Conservation (phyloP, 2,329 filamentous ascomycete species). For the Chrysoporthe cubensis region DNA sequence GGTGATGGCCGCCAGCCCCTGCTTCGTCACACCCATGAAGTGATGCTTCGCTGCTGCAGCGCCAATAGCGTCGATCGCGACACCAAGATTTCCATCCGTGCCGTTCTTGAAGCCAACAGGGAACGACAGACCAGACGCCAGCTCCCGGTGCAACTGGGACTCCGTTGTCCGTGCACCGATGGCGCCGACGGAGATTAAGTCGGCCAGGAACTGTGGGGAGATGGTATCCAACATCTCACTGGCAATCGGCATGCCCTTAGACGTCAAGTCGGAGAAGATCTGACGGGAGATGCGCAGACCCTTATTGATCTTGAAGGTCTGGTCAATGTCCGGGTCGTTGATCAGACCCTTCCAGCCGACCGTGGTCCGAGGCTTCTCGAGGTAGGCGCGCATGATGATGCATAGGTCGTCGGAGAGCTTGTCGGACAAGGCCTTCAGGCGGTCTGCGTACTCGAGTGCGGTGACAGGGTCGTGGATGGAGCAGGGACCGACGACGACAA, state of each 20-base stretch:
- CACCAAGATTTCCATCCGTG: constrained; percentile 87
- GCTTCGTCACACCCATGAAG: constrained; percentile 98
- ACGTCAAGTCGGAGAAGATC: constrained; percentile 89
- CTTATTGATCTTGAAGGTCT: constrained; percentile 99
- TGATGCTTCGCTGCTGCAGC: constrained; percentile 85
- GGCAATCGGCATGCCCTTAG: constrained; percentile 88
- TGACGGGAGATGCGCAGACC: constrained; percentile 89
- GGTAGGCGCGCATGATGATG: constrained; percentile 97
- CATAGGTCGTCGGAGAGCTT: constrained; percentile 82
- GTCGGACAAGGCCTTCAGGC: constrained; percentile 75
- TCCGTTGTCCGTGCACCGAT: constrained; percentile 97
- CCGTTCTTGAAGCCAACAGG: constrained; percentile 99
- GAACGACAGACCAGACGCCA: constrained; percentile 94
- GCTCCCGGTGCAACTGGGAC: constrained; percentile 92
- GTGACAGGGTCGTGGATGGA: constrained; percentile 92
- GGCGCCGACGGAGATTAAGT: constrained; percentile 92
- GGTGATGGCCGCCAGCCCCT: constrained; percentile 92
- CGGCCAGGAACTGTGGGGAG: constrained; percentile 95
- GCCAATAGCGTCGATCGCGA: constrained; percentile 95
- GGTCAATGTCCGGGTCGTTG: constrained; percentile 97
- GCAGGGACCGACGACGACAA: constrained; percentile 94
- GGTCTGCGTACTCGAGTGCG: constrained; percentile 85
- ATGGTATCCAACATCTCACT: constrained; percentile 99
- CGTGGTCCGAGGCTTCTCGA: constrained; percentile 97
- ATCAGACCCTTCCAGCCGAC: constrained; percentile 99